Conservation (phyloP, 2,329 filamentous ascomycete species). For the Calcarisporium arbuscula region DNA sequence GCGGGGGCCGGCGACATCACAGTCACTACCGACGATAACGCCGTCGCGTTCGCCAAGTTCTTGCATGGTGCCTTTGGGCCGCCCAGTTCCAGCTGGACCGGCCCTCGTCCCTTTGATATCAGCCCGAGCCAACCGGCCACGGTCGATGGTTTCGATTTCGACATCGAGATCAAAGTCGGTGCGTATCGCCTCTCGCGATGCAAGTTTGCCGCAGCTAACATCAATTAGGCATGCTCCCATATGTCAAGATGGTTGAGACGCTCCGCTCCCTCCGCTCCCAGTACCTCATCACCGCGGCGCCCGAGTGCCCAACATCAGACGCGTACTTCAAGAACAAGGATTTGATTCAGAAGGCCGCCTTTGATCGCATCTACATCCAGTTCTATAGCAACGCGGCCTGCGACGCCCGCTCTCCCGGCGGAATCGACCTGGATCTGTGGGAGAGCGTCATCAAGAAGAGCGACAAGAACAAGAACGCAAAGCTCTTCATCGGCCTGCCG, state of each 20-base stretch:
- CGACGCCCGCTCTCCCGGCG: constrained; percentile 24
- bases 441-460: constrained; percentile 24
- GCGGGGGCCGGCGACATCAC: too few species aligned
- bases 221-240: constrained; percentile 27
- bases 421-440: constrained; percentile 39
- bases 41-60: constrained; percentile 30
- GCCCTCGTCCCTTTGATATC: constrained; percentile 33
- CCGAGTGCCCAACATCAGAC: constrained; percentile 32
- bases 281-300: constrained; percentile 36
- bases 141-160: constrained; percentile 38
- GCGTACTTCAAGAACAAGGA: constrained; percentile 25
- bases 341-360: constrained; percentile 32
- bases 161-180: constrained; percentile 30
- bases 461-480: constrained; percentile 30
- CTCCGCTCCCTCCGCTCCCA: constrained; percentile 24
- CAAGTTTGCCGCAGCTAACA: too few species aligned
- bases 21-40: constrained; percentile 23
- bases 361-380: constrained; percentile 40
- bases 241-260: constrained; percentile 30
- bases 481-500: constrained; percentile 40
- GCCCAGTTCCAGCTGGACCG: constrained; percentile 19
- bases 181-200: too few species aligned
- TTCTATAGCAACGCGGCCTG: constrained; percentile 43
- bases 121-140: constrained; percentile 16
- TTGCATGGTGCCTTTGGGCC: constrained; percentile 33